Base-by-base conservation (phyloP, 129 eudicot genomes). In the Rutidosis leptorrhynchoides region DNA sequence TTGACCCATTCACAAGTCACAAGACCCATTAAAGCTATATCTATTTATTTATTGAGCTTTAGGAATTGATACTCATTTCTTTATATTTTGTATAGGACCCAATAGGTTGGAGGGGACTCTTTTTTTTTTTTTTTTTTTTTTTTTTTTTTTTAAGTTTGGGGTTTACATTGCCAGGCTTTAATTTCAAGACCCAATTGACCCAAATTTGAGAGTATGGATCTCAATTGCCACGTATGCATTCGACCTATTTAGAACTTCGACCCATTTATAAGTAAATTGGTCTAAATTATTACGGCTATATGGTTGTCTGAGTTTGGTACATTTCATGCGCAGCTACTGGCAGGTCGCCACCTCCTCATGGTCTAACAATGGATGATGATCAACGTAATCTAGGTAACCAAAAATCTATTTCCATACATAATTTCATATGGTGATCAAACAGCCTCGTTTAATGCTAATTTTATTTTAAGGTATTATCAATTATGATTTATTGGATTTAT, bases 291-390 rank as follows among this genome's bases (percentile, higher is more conserved):
- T 12, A 43, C 26, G 17, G 28, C 70, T 62, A 32, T 45, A 62
- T 63, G 55, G 40, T 64, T 28, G 56, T 29, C 37, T 30, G 54
- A 25, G 66, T 23, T 58, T 71, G 27, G 40, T 55, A 57, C 20
- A 21, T 69, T 29, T 58, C 30, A 30, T 71, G 40, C 67, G 69
- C 91, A 86, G 97, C 77, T 67, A 82, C 74, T 60, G 72, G 51
- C 83, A 78, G 72, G 74, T 45, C 74, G 28, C 51, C 67, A 33
- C 27, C 70, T 40, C 81, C 61, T 40, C 81, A 60, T 61, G 78
- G 57, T 69, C 76, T 70, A 62, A 72, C 54, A 28, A 67, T 77
- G 71, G 81, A 73, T 57, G 69, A 77, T 62, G 80, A 81, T 60
- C 56, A 54, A 58, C 59, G 40, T 43, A 67, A 79, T 62, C 60